Conservation (phyloP, 1,284 basidiomycete genomes). For the Ceratobasidium sp. region DNA sequence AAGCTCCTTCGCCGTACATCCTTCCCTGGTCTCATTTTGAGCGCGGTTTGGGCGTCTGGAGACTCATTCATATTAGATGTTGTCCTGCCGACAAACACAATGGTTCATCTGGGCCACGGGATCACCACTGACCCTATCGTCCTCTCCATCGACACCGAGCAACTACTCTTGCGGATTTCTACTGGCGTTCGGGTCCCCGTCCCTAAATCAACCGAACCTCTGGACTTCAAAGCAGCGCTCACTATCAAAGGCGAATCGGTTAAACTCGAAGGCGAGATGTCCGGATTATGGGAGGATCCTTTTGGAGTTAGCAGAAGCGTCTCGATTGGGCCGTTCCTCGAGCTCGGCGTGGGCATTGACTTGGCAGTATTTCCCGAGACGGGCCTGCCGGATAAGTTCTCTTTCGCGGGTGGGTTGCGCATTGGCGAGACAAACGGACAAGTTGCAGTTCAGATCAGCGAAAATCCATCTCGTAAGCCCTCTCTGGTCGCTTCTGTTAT, state of each 20-base stretch:
- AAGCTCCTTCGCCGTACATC: neutral
- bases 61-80: neutral
- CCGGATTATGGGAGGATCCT: constrained; percentile 14
- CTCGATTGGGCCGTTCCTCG: constrained; percentile 10
- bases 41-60: neutral
- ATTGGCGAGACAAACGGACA: constrained; percentile 15
- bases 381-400: neutral
- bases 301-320: constrained; percentile 16
- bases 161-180: neutral
- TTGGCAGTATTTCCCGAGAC: neutral
- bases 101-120: neutral
- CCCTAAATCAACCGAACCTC: neutral
- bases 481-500: too few relatives aligned
- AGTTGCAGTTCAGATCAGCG: constrained; percentile 16
- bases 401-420: neutral
- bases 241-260: neutral
- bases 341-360: neutral
- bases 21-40: neutral
- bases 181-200: constrained; percentile 1
- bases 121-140: neutral
- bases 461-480: constrained; percentile 21
- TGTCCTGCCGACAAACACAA: neutral
- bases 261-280: constrained; percentile 2
- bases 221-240: neutral
- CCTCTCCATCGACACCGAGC: neutral